Percentiles rank a stretch among this genome's conserved stretches.
Evolutionary conservation across 345 rosid genomes (phyloP).

Genomic region (Rhizophora mangle): DNA sequence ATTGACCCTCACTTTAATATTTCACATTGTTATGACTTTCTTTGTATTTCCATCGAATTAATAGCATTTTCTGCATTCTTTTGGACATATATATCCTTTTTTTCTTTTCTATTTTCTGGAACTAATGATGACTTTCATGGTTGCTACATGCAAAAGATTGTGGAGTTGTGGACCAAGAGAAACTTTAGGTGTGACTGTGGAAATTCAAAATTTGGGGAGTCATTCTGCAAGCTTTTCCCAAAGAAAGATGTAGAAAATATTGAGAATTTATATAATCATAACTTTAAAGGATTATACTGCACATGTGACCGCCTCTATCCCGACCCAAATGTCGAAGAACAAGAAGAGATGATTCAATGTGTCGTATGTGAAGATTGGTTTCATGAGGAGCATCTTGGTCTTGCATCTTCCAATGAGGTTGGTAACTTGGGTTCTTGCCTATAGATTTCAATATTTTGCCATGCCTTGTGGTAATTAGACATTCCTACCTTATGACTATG

Average conservation of each 20-base stretch:
- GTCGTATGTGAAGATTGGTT: slow-evolving; percentile 97
- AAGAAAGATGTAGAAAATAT: slow-evolving; percentile 73
- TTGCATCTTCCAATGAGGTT: slow-evolving; percentile 57
- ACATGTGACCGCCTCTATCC: slow-evolving; percentile 81
- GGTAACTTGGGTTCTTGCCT: slow-evolving; percentile 19
- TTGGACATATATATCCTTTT: too few relatives aligned
- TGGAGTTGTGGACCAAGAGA: slow-evolving; percentile 99
- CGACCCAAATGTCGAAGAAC: slow-evolving; percentile 86
- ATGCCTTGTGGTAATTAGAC: neutral
- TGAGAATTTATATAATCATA: slow-evolving; percentile 82
- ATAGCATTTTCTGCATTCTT: too few relatives aligned
- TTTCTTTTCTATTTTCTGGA: too few relatives aligned
- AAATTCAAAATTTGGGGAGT: slow-evolving; percentile 83
- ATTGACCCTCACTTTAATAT: too few relatives aligned
- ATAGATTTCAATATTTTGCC: neutral
- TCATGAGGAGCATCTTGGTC: slow-evolving; percentile 89
- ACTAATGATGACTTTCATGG: neutral
- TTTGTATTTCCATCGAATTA: neutral
- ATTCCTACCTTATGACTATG: too few relatives aligned
- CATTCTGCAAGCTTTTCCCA: slow-evolving; percentile 73
- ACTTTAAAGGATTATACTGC: slow-evolving; percentile 91
- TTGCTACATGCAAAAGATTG: slow-evolving; percentile 37
- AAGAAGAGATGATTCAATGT: slow-evolving; percentile 97
- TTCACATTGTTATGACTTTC: too few relatives aligned
- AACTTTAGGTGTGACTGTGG: slow-evolving; percentile 94